Evolutionary conservation across 1,284 basidiomycete species (phyloP).

Genomic region (Tilletia walkeri): DNA sequence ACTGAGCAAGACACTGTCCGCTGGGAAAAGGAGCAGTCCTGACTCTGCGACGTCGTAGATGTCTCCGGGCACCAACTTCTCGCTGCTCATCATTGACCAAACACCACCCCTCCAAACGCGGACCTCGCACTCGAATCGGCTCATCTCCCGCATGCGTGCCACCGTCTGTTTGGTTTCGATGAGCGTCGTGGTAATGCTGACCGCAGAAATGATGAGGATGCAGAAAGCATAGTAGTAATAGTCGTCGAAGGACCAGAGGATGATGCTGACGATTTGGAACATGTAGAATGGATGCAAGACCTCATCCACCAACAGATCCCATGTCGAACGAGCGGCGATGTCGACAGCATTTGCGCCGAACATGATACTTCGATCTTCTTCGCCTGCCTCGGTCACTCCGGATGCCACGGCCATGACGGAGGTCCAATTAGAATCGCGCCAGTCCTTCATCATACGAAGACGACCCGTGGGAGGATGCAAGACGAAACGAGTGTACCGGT

Average conservation of each 20-base stretch:
- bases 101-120: constrained; percentile 69
- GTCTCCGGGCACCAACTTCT: constrained; percentile 86
- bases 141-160: constrained; percentile 93
- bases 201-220: constrained; percentile 84
- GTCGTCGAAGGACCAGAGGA: constrained; percentile 90
- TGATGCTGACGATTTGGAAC: constrained; percentile 94
- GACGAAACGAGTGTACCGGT: constrained; percentile 84
- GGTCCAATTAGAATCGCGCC: constrained; percentile 82
- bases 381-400: constrained; percentile 42
- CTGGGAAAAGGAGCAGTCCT: constrained; percentile 74
- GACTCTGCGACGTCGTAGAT: constrained; percentile 82
- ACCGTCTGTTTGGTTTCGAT: constrained; percentile 87
- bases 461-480: constrained; percentile 79
- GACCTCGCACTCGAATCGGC: constrained; percentile 79
- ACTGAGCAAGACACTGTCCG: constrained; percentile 85
- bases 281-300: constrained; percentile 59
- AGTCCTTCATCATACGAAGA: constrained; percentile 80
- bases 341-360: constrained; percentile 90
- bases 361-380: constrained; percentile 59
- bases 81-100: constrained; percentile 65
- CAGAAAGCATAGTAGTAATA: constrained; percentile 94
- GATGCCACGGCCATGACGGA: constrained; percentile 58
- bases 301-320: constrained; percentile 79
- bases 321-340: constrained; percentile 79
- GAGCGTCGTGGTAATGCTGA: constrained; percentile 82